Percentiles rank a stretch among this genome's conserved stretches.
phyloP scores from a whole-genome alignment of 2,329 filamentous ascomycete genomes.

The Sclerotinia sclerotiorum region DNA sequence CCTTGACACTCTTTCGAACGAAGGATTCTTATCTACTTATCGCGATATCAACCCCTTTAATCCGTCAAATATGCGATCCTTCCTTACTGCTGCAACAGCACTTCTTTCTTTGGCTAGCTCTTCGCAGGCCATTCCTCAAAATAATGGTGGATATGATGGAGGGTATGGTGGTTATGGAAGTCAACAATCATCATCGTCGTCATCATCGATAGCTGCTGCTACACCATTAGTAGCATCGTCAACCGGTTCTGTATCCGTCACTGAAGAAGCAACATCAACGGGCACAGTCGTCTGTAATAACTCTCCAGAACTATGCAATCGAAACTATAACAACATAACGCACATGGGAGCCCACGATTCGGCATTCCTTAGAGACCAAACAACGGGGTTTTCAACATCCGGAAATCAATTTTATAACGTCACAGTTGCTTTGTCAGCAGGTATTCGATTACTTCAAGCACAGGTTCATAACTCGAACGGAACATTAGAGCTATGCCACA shows the following conservation, averaged over 20 bases:
- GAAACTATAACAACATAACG: constrained; percentile 72
- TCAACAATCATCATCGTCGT: constrained; percentile 13
- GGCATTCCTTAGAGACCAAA: constrained; percentile 56
- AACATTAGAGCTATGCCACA: constrained; percentile 57
- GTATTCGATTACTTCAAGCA: constrained; percentile 63
- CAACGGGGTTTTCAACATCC: constrained; percentile 46
- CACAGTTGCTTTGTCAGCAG: constrained; percentile 57
- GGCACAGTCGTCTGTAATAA: constrained; percentile 65
- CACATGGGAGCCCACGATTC: constrained; percentile 70
- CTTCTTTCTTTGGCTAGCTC: constrained; percentile 32
- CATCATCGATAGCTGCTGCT: constrained; percentile 12
- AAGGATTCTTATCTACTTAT: neutral
- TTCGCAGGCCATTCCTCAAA: constrained; percentile 33
- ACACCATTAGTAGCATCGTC: constrained; percentile 20
- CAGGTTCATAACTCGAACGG: constrained; percentile 59
- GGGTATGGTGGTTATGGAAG: constrained; percentile 3
- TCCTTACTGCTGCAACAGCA: constrained; percentile 32
- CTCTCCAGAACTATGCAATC: constrained; percentile 69
- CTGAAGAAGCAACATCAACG: constrained; percentile 32
- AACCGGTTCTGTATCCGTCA: constrained; percentile 23
- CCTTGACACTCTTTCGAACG: neutral
- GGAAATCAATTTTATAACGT: constrained; percentile 61
- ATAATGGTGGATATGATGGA: constrained; percentile 17
- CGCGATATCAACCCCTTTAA: neutral
- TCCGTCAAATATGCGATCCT: constrained; percentile 26